These are phyloP conservation scores for Naegleria lovaniensis DNA, from an alignment of 208 protist genomes.

Conservation along the genomic window DNA sequence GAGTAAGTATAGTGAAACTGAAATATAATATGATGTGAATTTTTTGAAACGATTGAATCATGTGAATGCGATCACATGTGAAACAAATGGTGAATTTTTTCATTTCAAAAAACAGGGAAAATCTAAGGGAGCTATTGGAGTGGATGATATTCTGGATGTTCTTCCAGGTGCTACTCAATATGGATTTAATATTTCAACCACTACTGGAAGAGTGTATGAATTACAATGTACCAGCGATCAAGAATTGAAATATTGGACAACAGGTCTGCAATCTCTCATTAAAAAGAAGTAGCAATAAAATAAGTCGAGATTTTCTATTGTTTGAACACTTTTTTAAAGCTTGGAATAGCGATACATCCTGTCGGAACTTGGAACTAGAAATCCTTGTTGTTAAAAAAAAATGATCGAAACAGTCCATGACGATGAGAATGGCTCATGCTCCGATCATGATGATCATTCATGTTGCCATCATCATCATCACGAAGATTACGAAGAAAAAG, in stretches of 20 bases:
- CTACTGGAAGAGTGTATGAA: constrained; percentile 16
- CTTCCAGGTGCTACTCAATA: background rate
- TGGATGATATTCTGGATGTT: constrained; percentile 8
- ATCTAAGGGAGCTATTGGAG: background rate
- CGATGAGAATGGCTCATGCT: too few relatives aligned
- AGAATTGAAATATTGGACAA: background rate
- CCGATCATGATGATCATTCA: background rate
- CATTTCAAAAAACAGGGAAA: too few relatives aligned
- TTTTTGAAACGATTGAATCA: too few relatives aligned
- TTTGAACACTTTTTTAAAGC: too few relatives aligned
- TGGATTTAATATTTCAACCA: background rate
- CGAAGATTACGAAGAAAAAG: background rate
- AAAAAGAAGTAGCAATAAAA: background rate
- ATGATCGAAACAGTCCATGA: too few relatives aligned
- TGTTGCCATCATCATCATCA: background rate
- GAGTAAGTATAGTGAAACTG: background rate
- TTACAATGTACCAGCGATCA: background rate
- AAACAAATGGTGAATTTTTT: too few relatives aligned
- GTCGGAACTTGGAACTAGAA: too few relatives aligned
- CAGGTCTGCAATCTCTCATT: background rate
- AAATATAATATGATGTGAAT: background rate
- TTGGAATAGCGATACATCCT: too few relatives aligned
- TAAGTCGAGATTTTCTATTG: too few relatives aligned
- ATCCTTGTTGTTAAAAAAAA: too few relatives aligned
- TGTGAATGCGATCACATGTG: too few relatives aligned